A percentile compares a stretch with the other conserved stretches of the same genome.
These are phyloP conservation scores for Barnettozyma sp. DNA, from an alignment of 805 yeast species.

Conservation along the genomic window DNA sequence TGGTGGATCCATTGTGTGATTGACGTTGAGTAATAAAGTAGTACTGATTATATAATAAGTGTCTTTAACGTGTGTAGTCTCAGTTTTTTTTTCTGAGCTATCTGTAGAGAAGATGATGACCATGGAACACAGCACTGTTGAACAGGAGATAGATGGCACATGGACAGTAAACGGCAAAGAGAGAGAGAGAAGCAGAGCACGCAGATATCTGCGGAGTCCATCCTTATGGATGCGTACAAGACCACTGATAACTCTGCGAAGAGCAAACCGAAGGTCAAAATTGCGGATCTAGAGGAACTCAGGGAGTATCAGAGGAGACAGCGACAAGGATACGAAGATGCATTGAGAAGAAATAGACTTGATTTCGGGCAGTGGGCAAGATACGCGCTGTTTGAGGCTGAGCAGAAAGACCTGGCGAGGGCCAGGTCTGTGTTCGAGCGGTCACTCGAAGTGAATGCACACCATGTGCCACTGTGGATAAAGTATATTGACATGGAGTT, in stretches of 20 bases:
- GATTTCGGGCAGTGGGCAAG: conserved; percentile 87
- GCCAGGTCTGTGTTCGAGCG: conserved; percentile 88
- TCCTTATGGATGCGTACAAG: conserved; percentile 55
- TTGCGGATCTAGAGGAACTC: conserved; percentile 75
- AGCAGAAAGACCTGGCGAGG: conserved; percentile 68
- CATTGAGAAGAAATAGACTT: conserved; percentile 75
- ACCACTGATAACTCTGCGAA: conserved; percentile 34
- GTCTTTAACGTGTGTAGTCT: neutral
- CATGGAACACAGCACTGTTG: too few species aligned
- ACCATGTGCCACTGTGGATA: conserved; percentile 79
- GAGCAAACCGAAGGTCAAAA: conserved; percentile 39
- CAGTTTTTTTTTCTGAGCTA: too few species aligned
- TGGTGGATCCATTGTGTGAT: too few species aligned
- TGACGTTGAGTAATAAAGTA: too few species aligned
- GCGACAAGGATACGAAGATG: conserved; percentile 78
- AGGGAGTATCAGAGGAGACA: conserved; percentile 68
- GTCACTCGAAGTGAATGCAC: conserved; percentile 68
- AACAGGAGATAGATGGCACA: too few species aligned
- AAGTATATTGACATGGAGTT: conserved; percentile 77
- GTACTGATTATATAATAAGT: conserved; percentile 2
- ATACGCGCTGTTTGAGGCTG: conserved; percentile 82
- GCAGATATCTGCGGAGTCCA: conserved; percentile 60
- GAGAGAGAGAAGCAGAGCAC: conserved; percentile 23
- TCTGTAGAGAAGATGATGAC: too few species aligned
- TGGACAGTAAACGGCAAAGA: neutral